phyloP scores from a whole-genome alignment of 352 stramenopile genomes.

The Pythium dissotocum region DNA sequence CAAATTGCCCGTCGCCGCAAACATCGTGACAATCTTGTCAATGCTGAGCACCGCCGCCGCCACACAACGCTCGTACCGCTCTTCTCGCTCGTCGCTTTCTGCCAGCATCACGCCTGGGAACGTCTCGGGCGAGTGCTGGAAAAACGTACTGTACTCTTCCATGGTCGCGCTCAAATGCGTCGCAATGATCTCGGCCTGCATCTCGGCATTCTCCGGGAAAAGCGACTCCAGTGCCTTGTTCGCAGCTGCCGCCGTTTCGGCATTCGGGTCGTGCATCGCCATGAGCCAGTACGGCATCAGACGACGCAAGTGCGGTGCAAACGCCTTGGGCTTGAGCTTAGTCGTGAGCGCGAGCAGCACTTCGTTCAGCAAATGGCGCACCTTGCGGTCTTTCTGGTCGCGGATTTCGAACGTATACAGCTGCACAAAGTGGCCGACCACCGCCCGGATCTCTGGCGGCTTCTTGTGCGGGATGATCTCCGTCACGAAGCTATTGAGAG shows the following conservation, averaged over 20 bases:
- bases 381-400: constrained; percentile 84
- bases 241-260: constrained; percentile 50
- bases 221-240: constrained; percentile 56
- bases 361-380: constrained; percentile 75
- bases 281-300: constrained; percentile 80
- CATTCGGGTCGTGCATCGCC: constrained; percentile 76
- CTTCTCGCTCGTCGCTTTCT: constrained; percentile 65
- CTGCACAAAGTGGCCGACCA: constrained; percentile 78
- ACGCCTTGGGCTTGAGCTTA: constrained; percentile 73
- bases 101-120: constrained; percentile 59
- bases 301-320: constrained; percentile 65
- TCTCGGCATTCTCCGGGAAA: constrained; percentile 38
- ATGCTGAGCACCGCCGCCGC: constrained; percentile 62
- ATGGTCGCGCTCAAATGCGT: constrained; percentile 32
- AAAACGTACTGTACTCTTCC: constrained; percentile 68
- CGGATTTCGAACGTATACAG: constrained; percentile 80
- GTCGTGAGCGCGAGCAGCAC: constrained; percentile 54
- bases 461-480: constrained; percentile 66
- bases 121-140: constrained; percentile 54
- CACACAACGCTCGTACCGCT: constrained; percentile 74
- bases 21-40: constrained; percentile 55
- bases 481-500: constrained; percentile 56
- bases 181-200: constrained; percentile 32
- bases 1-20: constrained; percentile 37
- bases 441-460: constrained; percentile 56